These are phyloP conservation scores for Vigna angularis DNA, from an alignment of 306 rosid genomes.

Conservation along the genomic window DNA sequence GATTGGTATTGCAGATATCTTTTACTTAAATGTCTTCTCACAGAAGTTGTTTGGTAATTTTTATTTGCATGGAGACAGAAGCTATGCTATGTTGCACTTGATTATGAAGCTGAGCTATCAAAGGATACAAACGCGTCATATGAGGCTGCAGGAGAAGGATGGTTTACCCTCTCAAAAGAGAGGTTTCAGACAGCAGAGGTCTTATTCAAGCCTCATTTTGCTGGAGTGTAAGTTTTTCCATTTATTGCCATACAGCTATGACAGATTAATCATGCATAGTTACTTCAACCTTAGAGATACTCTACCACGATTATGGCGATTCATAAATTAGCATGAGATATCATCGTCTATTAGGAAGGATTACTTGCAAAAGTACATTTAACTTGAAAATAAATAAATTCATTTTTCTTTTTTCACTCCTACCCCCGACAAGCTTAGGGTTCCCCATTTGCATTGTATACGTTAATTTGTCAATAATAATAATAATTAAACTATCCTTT, in stretches of 20 bases:
- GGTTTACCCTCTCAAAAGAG: slow-evolving; percentile 83
- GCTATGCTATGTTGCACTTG: slow-evolving; percentile 85
- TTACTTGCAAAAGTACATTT: slow-evolving; percentile 18
- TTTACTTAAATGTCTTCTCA: slow-evolving; percentile 7
- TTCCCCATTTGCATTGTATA: slow-evolving; percentile 13
- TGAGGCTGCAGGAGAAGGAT: slow-evolving; percentile 71
- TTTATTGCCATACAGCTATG: slow-evolving; percentile 5
- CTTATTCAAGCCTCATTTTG: slow-evolving; percentile 84
- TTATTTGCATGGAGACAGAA: slow-evolving; percentile 58
- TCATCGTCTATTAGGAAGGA: slow-evolving; percentile 15
- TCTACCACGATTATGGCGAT: slow-evolving; percentile 26
- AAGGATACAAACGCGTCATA: slow-evolving; percentile 76
- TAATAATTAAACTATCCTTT: not conserved
- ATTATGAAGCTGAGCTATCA: slow-evolving; percentile 81
- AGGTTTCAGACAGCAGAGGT: slow-evolving; percentile 91
- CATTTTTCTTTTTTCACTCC: not conserved
- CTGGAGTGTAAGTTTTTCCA: slow-evolving; percentile 73
- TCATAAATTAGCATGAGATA: slow-evolving; percentile 7
- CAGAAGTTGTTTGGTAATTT: slow-evolving; percentile 42
- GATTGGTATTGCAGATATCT: slow-evolving; percentile 22
- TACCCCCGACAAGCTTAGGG: not conserved
- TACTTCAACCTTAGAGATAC: slow-evolving; percentile 16
- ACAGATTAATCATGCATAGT: not conserved
- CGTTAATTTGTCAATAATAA: not conserved
- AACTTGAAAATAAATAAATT: slow-evolving; percentile 4